A percentile compares a stretch with the other conserved stretches of the same genome.
These are phyloP conservation scores for Nitzschia sp. DNA, from an alignment of 108 stramenopile species.

Conservation along the genomic window DNA sequence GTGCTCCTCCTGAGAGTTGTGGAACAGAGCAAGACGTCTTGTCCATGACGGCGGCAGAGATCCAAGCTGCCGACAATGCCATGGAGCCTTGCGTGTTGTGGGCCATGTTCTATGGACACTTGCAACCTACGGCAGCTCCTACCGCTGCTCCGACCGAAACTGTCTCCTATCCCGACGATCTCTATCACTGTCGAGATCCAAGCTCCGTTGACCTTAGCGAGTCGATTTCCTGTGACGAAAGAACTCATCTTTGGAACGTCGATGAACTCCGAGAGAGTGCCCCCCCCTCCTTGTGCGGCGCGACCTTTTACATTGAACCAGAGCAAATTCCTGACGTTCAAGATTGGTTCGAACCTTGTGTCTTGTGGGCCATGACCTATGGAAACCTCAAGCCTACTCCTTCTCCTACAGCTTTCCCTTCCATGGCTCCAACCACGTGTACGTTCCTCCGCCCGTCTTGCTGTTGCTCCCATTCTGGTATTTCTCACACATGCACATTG, in stretches of 20 bases:
- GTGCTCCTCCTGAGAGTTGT: conserved; percentile 7
- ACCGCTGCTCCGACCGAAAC: not conserved
- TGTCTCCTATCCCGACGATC: conserved; percentile 13
- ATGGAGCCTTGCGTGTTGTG: conserved; percentile 37
- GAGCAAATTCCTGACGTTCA: conserved; percentile 3
- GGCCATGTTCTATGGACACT: conserved; percentile 27
- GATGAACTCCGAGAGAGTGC: conserved; percentile 8
- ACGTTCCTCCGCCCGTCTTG: not conserved
- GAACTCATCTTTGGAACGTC: conserved; percentile 19
- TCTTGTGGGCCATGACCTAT: conserved; percentile 39
- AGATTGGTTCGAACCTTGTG: conserved; percentile 35
- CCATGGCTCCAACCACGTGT: not conserved
- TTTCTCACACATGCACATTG: too few relatives aligned
- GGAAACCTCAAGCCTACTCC: conserved; percentile 10
- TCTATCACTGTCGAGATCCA: conserved; percentile 28
- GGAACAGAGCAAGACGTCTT: not conserved
- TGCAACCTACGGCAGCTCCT: conserved; percentile 1
- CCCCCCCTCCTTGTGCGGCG: conserved; percentile 9
- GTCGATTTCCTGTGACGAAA: conserved; percentile 7
- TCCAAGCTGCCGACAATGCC: not conserved
- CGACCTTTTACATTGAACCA: not conserved
- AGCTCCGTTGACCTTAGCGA: not conserved
- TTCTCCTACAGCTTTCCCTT: not conserved
- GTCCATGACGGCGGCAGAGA: not conserved
- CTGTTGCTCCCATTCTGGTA: too few relatives aligned